phyloP scores from a whole-genome alignment of 1,284 basidiomycete genomes.

The Microbotryomycetes sp. region DNA sequence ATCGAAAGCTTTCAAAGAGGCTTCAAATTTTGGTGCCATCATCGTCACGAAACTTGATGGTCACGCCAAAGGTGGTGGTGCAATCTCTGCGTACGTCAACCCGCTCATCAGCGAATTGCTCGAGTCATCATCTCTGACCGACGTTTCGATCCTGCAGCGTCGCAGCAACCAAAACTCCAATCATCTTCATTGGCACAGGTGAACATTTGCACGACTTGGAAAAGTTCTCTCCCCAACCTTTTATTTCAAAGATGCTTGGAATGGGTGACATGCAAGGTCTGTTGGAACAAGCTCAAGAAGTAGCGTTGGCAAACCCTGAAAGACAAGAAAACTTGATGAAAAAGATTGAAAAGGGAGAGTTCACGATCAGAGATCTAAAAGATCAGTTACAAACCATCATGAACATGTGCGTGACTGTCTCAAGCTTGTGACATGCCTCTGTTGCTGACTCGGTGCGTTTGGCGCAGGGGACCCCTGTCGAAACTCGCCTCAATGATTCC shows the following conservation, averaged over 20 bases:
- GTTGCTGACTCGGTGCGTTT: neutral
- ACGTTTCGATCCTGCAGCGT: conserved; percentile 54
- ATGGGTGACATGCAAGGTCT: conserved; percentile 94
- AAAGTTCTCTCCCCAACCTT: conserved; percentile 89
- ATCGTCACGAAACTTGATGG: conserved; percentile 99
- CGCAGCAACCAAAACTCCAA: conserved; percentile 95
- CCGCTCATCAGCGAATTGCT: too few relatives aligned
- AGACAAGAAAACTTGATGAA: conserved; percentile 98
- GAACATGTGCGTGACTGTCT: conserved; percentile 68
- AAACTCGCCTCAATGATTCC: conserved; percentile 99
- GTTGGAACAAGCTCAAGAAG: conserved; percentile 96
- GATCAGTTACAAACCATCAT: conserved; percentile 97
- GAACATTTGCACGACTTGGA: conserved; percentile 96
- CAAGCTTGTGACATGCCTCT: neutral
- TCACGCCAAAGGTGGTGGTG: conserved; percentile 97
- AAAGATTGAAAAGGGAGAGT: conserved; percentile 93
- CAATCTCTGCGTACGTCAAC: conserved; percentile 84
- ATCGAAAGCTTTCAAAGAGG: conserved; percentile 94
- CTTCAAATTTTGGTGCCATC: conserved; percentile 94
- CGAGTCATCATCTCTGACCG: conserved; percentile 23
- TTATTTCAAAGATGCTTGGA: conserved; percentile 93
- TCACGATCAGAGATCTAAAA: conserved; percentile 93
- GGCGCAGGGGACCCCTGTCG: conserved; percentile 79
- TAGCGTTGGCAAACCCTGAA: conserved; percentile 85
- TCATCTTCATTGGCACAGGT: conserved; percentile 96